Evolutionary conservation across 2,329 filamentous ascomycete genomes (phyloP), one percentile per base, ranked within the genome.

Genomic region (Colletotrichum incanum): DNA sequence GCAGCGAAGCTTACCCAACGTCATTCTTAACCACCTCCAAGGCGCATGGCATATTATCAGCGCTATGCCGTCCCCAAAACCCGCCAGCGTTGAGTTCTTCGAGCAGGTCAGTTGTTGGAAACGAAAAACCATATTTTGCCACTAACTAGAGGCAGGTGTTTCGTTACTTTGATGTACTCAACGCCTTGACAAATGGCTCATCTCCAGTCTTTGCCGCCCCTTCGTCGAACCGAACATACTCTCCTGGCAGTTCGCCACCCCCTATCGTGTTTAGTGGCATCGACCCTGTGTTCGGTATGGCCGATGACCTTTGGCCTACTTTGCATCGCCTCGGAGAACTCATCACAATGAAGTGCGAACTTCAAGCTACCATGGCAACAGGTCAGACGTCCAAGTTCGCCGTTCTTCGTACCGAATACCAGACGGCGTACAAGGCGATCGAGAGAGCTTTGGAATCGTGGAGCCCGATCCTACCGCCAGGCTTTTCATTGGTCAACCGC

Each of bases 401-500:
- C 2, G 65, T 66, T 20, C 65, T 73, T 16, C 65, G 72, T 18
- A 65, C 66, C 43, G 73, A 74, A 34, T 66, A 71, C 37, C 52
- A 73, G 14, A 64, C 73, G 16, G 47, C 70, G 12, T 73, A 63
- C 50, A 66, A 66, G 8, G 58, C 63, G 2, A 64, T 74, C 2
- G 73, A 74, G 31, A 37, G 49, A 23, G 62, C 71, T 8, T 43
- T 74, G 9, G 67, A 61, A 23, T 61, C 65, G 5, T 74, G 73
- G 73, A 60, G 49, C 12, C 73, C 73, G 11, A 34, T 43, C 2
- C 45, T 74, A 3, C 71, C 73, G 20, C 59, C 71, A 6, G 66
- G 73, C 9, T 74, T 67, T 26, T 71, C 67, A 16, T 63, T 74
- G 18, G 73, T 74, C 62, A 74, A 74, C 39, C 73, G 73, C 37